phyloP scores from a whole-genome alignment of 176 grass and related monocot species.

The Zizania latifolia region DNA sequence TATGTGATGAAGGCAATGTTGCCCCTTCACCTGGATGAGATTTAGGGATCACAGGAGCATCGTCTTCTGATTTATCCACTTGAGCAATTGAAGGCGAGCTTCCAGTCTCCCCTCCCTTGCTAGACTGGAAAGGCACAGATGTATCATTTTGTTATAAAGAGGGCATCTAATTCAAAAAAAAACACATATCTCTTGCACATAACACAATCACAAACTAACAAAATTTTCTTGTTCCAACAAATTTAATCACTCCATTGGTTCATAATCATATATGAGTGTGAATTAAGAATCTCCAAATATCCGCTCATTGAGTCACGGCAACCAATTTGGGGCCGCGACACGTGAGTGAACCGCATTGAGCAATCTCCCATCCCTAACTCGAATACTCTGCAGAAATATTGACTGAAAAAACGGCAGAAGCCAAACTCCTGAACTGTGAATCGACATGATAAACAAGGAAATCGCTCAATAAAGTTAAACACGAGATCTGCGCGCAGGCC shows the following conservation, averaged over 20 bases:
- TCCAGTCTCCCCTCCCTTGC: conserved; percentile 24
- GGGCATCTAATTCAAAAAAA: not conserved
- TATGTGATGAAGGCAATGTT: conserved; percentile 23
- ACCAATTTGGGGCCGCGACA: not conserved
- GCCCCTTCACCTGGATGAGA: conserved; percentile 30
- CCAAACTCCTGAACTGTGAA: not conserved
- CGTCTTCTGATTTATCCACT: conserved; percentile 26
- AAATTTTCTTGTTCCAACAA: not conserved
- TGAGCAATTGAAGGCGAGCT: not conserved
- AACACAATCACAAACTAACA: not conserved
- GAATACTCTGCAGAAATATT: not conserved
- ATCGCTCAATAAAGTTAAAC: not conserved
- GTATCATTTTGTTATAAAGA: not conserved
- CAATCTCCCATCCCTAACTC: not conserved
- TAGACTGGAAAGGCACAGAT: conserved; percentile 30
- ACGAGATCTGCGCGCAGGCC: conserved; percentile 24
- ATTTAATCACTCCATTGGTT: not conserved
- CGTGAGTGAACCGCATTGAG: not conserved
- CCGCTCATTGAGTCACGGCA: not conserved
- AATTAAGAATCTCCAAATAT: not conserved
- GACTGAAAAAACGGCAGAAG: not conserved
- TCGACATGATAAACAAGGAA: not conserved
- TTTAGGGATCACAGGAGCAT: conserved; percentile 22
- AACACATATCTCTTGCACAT: not conserved
- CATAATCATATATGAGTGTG: not conserved